phyloP scores from a whole-genome alignment of 108 stramenopile genomes.

The Stephanodiscus minutulus region DNA sequence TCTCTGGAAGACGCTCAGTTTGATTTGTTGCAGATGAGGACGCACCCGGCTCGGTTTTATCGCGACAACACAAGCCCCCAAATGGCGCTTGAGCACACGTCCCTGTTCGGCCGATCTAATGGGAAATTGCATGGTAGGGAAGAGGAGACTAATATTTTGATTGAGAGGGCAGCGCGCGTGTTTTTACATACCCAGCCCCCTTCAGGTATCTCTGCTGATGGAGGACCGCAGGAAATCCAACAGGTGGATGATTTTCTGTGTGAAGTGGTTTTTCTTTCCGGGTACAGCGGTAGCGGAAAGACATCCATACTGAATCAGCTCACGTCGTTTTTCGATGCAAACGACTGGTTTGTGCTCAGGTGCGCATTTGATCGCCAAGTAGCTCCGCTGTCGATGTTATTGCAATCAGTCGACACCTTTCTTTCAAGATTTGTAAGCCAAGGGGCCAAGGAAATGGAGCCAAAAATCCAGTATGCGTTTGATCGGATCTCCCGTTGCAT shows the following conservation, averaged over 20 bases:
- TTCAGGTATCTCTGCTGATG: neutral
- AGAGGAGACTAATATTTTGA: neutral
- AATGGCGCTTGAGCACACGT: neutral
- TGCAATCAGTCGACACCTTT: neutral
- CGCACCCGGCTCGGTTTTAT: neutral
- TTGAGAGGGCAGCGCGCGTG: neutral
- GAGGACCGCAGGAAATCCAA: neutral
- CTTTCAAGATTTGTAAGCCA: neutral
- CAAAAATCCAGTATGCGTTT: neutral
- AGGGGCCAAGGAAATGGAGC: neutral
- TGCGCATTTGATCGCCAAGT: constrained; percentile 2
- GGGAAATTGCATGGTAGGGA: constrained; percentile 4
- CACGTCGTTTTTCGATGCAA: neutral
- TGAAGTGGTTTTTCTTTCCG: constrained; percentile 1
- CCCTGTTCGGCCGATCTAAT: neutral
- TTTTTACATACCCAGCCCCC: neutral
- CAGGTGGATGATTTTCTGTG: neutral
- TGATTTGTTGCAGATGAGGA: constrained; percentile 11
- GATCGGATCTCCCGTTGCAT: constrained; percentile 1
- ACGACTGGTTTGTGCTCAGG: constrained; percentile 9
- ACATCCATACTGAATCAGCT: neutral
- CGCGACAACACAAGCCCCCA: constrained; percentile 6
- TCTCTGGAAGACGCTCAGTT: neutral
- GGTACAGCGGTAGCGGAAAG: neutral
- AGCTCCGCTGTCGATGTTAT: neutral